Base-by-base conservation (phyloP, 495 filamentous ascomycete species). In the Penicillium mononematosum region DNA sequence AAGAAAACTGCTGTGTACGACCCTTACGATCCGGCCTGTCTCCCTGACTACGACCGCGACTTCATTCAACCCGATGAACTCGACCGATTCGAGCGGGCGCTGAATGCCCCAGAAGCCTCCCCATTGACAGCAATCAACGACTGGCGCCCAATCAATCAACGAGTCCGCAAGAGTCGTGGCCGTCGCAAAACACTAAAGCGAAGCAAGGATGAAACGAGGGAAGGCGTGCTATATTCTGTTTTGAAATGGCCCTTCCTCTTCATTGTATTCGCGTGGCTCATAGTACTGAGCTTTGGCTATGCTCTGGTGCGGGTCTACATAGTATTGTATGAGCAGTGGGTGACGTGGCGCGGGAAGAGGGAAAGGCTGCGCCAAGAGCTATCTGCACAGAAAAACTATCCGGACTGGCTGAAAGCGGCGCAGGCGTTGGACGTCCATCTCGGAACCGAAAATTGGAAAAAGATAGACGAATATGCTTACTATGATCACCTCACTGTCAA, bases 161-260 rank as follows among this genome's bases (percentile, higher is more conserved):
- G 80, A 31, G 81, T 90, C 5, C 76, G 81, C n/a, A 73, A 75
- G 49, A 74, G 69, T 49, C 70, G 75, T 16, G 66, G 69, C 25
- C 73, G 77, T 32, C 73, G 74, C 56, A 79, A 77, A 55, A 59
- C 58, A 20, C 73, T 73, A 9, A 71, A 67, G 58, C 78, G 88
- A 50, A 86, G 85, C 50, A 89, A 84, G 58, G 94, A 98, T 69
- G 94, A 98, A 72, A 97, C 93, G 3, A 78, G 94, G 47, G 94
- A 98, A 73, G 94, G 94, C 0, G 90, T 92, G 62, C 80, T 95
- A 14, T 98, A 98, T 69, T 81, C 80, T 2, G 65, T 98, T 25
- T 75, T 96, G 45, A 96, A 96, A 70, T 97, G 92, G 90, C 95
- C 94, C 6, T 81, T 98, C 56, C 75, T 98, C 29, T 62, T 89